phyloP scores from a whole-genome alignment of 176 grass and related monocot species.

The Poa annua region DNA sequence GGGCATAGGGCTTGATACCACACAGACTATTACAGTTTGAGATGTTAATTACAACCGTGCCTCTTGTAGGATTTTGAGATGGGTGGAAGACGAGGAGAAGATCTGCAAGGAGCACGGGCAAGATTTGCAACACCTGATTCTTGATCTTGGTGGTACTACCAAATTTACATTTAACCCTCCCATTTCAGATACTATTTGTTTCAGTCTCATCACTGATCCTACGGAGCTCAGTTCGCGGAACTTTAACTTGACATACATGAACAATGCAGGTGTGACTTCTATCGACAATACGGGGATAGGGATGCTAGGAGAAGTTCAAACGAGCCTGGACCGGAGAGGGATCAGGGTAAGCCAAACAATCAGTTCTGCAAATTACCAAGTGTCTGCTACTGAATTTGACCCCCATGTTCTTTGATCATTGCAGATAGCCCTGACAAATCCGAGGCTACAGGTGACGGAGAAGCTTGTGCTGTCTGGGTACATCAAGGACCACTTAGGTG shows the following conservation, averaged over 20 bases:
- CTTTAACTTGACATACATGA: slow-evolving; percentile 2
- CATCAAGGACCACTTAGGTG: slow-evolving; percentile 56
- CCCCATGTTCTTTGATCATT: background rate
- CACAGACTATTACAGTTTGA: background rate
- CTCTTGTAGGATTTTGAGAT: slow-evolving; percentile 72
- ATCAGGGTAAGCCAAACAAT: slow-evolving; percentile 50
- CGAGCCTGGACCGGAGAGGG: slow-evolving; percentile 58
- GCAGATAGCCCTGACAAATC: slow-evolving; percentile 77
- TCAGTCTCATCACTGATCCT: background rate
- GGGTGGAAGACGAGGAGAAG: slow-evolving; percentile 75
- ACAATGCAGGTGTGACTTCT: slow-evolving; percentile 68
- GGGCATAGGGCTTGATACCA: background rate
- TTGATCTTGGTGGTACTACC: slow-evolving; percentile 73
- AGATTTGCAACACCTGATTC: slow-evolving; percentile 63
- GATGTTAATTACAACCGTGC: background rate
- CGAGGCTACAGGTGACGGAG: slow-evolving; percentile 63
- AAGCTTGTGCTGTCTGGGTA: slow-evolving; percentile 65
- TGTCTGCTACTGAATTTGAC: background rate
- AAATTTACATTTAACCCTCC: background rate
- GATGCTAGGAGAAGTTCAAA: slow-evolving; percentile 73
- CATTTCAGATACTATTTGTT: slow-evolving; percentile 20
- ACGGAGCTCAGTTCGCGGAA: background rate
- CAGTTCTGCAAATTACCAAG: background rate
- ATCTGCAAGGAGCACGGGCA: slow-evolving; percentile 44
- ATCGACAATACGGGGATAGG: slow-evolving; percentile 83